phyloP scores from a whole-genome alignment of 495 filamentous ascomycete genomes.

The Aspergillus carlsbadensis region DNA sequence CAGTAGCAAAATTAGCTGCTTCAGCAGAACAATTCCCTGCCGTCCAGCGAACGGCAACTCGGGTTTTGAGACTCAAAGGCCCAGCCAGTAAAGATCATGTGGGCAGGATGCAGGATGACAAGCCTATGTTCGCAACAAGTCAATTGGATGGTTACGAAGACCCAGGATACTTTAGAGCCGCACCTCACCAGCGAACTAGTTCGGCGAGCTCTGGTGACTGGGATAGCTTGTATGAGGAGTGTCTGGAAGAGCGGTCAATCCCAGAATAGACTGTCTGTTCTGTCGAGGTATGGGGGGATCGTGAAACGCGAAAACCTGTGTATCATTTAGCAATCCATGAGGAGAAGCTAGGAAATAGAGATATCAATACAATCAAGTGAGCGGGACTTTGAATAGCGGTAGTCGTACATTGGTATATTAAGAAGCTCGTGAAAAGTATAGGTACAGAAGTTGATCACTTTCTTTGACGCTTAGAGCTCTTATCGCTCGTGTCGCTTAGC shows the following conservation, averaged over 20 bases:
- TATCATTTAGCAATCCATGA: not conserved
- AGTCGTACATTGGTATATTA: slow-evolving; percentile 40
- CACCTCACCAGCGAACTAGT: not conserved
- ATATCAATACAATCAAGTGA: slow-evolving; percentile 4
- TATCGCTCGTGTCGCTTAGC: slow-evolving; percentile 64
- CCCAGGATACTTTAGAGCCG: not conserved
- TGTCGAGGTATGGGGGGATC: not conserved
- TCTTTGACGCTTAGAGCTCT: slow-evolving; percentile 69
- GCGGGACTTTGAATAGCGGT: slow-evolving; percentile 8
- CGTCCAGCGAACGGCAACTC: slow-evolving; percentile 13
- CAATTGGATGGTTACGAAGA: not conserved
- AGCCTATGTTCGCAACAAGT: slow-evolving; percentile 3
- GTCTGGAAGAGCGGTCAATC: slow-evolving; percentile 26
- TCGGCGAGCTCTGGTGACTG: slow-evolving; percentile 18
- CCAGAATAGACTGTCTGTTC: slow-evolving; percentile 4
- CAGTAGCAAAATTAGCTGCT: slow-evolving; percentile 8
- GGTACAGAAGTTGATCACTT: slow-evolving; percentile 45
- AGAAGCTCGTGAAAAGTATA: slow-evolving; percentile 7
- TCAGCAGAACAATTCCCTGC: slow-evolving; percentile 13
- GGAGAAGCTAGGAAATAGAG: not conserved
- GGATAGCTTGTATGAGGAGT: slow-evolving; percentile 28
- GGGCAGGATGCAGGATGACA: slow-evolving; percentile 2
- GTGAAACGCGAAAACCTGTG: not conserved
- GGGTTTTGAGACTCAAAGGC: slow-evolving; percentile 11
- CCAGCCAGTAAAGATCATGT: slow-evolving; percentile 11